phyloP scores from a whole-genome alignment of 768 basidiomycete species.

The Suillus placidus region DNA sequence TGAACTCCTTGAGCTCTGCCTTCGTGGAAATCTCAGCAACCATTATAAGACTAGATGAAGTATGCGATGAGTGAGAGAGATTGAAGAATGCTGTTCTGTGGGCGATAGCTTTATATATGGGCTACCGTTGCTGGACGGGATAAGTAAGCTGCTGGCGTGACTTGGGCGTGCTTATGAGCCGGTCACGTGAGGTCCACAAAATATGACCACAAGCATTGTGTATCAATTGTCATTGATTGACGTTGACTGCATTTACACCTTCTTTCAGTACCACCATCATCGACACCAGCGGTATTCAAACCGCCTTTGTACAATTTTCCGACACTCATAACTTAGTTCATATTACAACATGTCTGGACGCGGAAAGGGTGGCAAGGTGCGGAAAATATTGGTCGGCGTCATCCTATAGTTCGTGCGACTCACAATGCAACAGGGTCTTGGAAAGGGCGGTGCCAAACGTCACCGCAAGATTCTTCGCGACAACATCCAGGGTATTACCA shows the following conservation, averaged over 20 bases:
- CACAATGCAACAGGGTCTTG: not conserved
- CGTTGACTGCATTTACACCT: not conserved
- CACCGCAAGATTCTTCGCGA: not conserved
- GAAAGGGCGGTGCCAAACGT: not conserved
- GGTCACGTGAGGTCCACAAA: not conserved
- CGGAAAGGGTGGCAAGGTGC: not conserved
- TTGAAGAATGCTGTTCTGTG: not conserved
- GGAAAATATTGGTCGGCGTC: not conserved
- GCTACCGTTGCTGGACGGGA: not conserved
- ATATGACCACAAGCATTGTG: not conserved
- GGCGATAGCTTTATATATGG: not conserved
- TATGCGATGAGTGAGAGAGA: not conserved
- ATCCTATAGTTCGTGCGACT: not conserved
- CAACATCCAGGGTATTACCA: not conserved
- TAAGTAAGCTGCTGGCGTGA: not conserved
- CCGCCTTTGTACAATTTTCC: not conserved
- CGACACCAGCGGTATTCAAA: not conserved
- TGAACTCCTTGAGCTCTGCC: not conserved
- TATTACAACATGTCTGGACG: not conserved
- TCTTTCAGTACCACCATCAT: not conserved
- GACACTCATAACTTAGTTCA: not conserved
- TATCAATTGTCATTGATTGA: not conserved
- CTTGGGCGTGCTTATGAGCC: not conserved
- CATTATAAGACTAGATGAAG: not conserved
- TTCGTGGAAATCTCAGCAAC: not conserved